Conservation (phyloP, 441 rosid species). For the Syzygium malaccense region DNA sequence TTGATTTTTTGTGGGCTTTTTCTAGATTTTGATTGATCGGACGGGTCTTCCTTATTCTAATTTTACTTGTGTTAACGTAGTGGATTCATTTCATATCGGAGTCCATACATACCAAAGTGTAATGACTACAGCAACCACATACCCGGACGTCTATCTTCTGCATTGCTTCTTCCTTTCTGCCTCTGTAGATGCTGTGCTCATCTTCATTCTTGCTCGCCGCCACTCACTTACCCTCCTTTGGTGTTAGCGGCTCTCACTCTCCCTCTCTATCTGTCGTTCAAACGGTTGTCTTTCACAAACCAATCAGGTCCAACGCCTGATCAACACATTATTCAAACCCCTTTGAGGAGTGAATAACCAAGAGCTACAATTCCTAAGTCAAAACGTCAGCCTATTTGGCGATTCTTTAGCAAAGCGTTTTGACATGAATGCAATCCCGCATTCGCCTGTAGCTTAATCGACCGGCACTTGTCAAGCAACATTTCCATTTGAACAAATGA, state of each 20-base stretch:
- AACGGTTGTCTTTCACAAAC: not conserved
- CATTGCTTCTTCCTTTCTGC: not conserved
- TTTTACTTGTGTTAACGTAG: not conserved
- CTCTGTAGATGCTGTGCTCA: not conserved
- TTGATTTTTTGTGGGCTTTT: not conserved
- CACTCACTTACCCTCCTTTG: not conserved
- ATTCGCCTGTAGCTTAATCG: not conserved
- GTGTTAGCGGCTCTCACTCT: not conserved
- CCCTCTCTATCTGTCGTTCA: not conserved
- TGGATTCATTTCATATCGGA: not conserved
- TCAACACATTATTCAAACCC: rapidly evolving
- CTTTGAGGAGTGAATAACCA: not conserved
- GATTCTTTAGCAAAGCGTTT: not conserved
- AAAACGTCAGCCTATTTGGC: not conserved
- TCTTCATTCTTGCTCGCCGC: not conserved
- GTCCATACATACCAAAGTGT: not conserved
- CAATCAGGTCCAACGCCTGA: not conserved
- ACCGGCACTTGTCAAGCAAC: not conserved
- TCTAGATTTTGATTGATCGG: not conserved
- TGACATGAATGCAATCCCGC: not conserved
- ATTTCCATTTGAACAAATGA: not conserved
- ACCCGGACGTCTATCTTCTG: not conserved
- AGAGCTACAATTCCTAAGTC: not conserved
- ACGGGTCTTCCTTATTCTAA: not conserved
- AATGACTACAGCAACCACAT: not conserved